Conservation (phyloP, 495 filamentous ascomycete genomes). For the Trypethelium eluteriae region DNA sequence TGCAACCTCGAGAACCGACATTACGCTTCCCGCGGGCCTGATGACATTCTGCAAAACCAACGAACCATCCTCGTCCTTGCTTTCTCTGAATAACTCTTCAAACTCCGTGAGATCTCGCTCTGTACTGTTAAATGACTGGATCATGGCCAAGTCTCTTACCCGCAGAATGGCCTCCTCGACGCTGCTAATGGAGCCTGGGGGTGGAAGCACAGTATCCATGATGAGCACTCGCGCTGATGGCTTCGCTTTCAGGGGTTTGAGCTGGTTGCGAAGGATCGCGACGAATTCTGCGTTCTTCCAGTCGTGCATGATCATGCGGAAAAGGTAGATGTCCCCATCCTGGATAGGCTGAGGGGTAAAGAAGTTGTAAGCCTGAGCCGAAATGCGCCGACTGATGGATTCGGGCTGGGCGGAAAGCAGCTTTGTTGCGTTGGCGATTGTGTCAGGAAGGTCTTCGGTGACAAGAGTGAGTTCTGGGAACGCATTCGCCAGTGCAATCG, state of each 20-base stretch:
- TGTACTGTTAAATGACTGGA: constrained; percentile 11
- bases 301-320: constrained; percentile 25
- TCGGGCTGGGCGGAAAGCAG: not conserved
- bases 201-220: constrained; percentile 39
- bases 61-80: constrained; percentile 1
- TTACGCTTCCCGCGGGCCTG: constrained; percentile 4
- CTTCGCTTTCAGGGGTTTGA: constrained; percentile 46
- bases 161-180: constrained; percentile 32
- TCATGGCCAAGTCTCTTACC: constrained; percentile 20
- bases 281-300: constrained; percentile 50
- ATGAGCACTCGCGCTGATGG: constrained; percentile 37
- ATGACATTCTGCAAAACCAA: constrained; percentile 5
- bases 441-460: constrained; percentile 14
- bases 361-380: constrained; percentile 38
- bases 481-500: constrained; percentile 12
- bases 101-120: constrained; percentile 19
- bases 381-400: constrained; percentile 2
- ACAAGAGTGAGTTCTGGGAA: constrained; percentile 10
- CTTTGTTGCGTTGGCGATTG: not conserved
- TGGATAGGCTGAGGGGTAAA: constrained; percentile 38
- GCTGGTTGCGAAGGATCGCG: constrained; percentile 44
- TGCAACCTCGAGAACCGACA: not conserved
- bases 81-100: constrained; percentile 15
- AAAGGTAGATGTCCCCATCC: constrained; percentile 40
- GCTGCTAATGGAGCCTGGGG: constrained; percentile 29